phyloP scores from a whole-genome alignment of 2,329 filamentous ascomycete genomes.

The Rutstroemia sydowiana region DNA sequence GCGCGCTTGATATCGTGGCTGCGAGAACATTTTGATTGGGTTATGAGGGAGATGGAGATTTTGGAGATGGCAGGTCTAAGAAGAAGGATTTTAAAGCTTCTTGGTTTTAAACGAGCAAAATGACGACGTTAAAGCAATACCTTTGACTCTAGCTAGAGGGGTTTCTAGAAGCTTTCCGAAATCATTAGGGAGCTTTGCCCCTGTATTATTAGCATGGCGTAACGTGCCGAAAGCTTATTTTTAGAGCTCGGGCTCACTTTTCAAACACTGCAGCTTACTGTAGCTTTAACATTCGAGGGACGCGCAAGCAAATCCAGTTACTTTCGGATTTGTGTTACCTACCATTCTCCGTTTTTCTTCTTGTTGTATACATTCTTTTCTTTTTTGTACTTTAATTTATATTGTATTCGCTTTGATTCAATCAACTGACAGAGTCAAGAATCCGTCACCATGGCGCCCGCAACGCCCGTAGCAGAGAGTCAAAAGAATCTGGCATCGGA shows the following conservation, averaged over 20 bases:
- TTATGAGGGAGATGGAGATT: not conserved
- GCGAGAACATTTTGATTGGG: not conserved
- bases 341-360: too few species aligned
- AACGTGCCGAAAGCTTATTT: not conserved
- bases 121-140: not conserved
- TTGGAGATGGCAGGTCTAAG: not conserved
- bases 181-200: not conserved
- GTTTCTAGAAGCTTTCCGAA: too few species aligned
- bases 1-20: not conserved
- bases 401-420: too few species aligned
- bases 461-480: not conserved
- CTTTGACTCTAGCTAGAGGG: too few species aligned
- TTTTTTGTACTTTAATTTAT: too few species aligned
- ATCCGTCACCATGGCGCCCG: not conserved
- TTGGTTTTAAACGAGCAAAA: not conserved
- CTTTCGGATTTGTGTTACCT: too few species aligned
- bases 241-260: not conserved
- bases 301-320: not conserved
- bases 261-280: too few species aligned
- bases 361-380: too few species aligned
- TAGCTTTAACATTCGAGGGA: not conserved
- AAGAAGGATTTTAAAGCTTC: not conserved
- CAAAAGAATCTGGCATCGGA: slow-evolving; percentile 7
- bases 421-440: too few species aligned
- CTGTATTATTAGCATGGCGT: not conserved